Evolutionary conservation across 495 filamentous ascomycete genomes (phyloP), one percentile per base, ranked within the genome.

Genomic region (Xylaria sp.): DNA sequence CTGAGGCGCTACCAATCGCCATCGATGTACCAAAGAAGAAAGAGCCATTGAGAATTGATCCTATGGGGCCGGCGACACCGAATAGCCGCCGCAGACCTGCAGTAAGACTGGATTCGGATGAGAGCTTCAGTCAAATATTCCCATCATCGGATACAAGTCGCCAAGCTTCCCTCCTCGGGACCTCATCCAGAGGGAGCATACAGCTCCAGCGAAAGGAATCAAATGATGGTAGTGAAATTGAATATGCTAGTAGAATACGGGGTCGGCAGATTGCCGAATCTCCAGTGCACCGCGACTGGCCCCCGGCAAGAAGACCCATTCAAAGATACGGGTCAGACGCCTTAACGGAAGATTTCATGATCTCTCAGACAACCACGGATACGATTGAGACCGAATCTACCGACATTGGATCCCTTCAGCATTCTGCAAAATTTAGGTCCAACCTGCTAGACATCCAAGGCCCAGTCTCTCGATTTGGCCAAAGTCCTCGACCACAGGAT

Each of bases 121-220:
- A 95, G 71, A 94, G 92, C 73, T 93, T 93, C 73, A 70, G 73
- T 12, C 88, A 91, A 41, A 89, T 96, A 83, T 93, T 97, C 77
- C 94, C 91, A n/a, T 87, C 90, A 9, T 94, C 93, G 2, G 89
- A 89, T 15, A 88, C 90, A 21, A 90, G 88, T 59, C 74, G 80
- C 33, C 85, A 81, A 24, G 71, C 80, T 46, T 79, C 79, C 0
- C 83, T 79, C 37, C 71, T 86, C 21, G 69, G 72, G 19, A 19
- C 48, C 59, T 82, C 82, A 19, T 81, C 82, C 14, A 72, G 80
- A 44, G 80, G 73, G 59, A 82, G 73, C 21, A 52, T 37, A 17
- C 67, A 67, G 29, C 41, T 68, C n/a, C 75, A 73, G 17, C 68
- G 72, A 2, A 68, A 73, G 5, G 68, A 72, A 33, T 59, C 41